Evolutionary conservation across 164 flowering plant species (phyloP).

Genomic region (grape (Vitis vinifera)): DNA sequence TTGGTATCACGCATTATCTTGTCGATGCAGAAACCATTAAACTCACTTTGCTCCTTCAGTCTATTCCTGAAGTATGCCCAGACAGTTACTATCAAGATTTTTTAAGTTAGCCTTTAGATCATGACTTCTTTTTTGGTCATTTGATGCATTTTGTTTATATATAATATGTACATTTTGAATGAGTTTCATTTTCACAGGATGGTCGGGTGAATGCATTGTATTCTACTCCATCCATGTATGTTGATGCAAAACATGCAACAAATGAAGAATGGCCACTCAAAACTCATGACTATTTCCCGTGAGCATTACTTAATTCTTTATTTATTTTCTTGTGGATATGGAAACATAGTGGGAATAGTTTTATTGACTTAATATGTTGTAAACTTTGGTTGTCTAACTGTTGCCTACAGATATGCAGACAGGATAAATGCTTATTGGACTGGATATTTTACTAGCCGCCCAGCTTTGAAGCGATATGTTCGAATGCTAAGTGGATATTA

Average conservation of each 20-base stretch:
- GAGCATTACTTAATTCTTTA: slow-evolving; percentile 18
- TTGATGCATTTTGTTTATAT: no score
- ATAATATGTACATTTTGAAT: no score
- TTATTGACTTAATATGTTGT: slow-evolving; percentile 2
- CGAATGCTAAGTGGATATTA: slow-evolving; percentile 84
- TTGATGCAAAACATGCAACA: slow-evolving; percentile 73
- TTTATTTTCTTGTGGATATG: background rate
- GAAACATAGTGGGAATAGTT: background rate
- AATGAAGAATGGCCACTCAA: slow-evolving; percentile 81
- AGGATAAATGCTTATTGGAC: slow-evolving; percentile 83
- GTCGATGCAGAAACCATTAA: no score
- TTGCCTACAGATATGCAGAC: slow-evolving; percentile 73
- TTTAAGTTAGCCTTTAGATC: no score
- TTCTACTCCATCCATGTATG: slow-evolving; percentile 86
- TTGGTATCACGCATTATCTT: no score
- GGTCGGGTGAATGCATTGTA: slow-evolving; percentile 88
- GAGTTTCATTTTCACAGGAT: slow-evolving; percentile 50
- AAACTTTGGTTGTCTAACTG: background rate
- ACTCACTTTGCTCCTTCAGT: no score
- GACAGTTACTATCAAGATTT: no score
- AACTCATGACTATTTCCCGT: slow-evolving; percentile 87
- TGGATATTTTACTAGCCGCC: slow-evolving; percentile 89
- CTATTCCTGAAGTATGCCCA: no score
- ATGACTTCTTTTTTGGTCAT: no score
- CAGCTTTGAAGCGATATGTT: slow-evolving; percentile 75